phyloP scores from a whole-genome alignment of 2,329 filamentous ascomycete species.

The Penicillium frequentans region DNA sequence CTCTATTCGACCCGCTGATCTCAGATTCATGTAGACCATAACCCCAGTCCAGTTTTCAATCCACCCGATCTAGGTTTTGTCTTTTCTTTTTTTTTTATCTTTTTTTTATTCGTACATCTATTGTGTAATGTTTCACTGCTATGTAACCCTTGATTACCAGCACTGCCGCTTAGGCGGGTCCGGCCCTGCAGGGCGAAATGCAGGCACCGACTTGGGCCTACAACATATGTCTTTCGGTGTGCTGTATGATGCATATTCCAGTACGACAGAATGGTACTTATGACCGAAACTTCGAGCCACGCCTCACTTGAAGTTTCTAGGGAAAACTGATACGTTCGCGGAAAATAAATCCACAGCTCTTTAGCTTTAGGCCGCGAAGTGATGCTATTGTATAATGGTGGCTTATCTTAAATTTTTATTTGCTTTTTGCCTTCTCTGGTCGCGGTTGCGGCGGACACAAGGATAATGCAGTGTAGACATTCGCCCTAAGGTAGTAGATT shows the following conservation, averaged over 20 bases:
- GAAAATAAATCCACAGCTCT: neutral
- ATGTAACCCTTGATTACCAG: neutral
- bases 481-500: neutral
- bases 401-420: neutral
- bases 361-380: neutral
- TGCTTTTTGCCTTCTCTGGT: neutral
- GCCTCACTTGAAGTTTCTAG: neutral
- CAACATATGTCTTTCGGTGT: neutral
- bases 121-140: neutral
- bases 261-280: neutral
- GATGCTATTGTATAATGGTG: neutral
- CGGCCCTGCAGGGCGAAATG: conserved; percentile 13
- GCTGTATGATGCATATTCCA: neutral
- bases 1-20: conserved; percentile 6
- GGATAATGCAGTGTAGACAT: conserved; percentile 10
- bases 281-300: neutral
- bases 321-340: neutral
- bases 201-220: conserved; percentile 13
- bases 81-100: neutral
- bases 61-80: neutral
- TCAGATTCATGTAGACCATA: conserved; percentile 6
- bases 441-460: conserved; percentile 25
- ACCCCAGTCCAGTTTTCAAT: conserved; percentile 4
- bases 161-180: conserved; percentile 4
- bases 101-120: neutral